A percentile compares a stretch with the other conserved stretches of the same genome.
Evolutionary conservation across 352 stramenopile genomes (phyloP).

Genomic region (Phytophthora colocasiae): DNA sequence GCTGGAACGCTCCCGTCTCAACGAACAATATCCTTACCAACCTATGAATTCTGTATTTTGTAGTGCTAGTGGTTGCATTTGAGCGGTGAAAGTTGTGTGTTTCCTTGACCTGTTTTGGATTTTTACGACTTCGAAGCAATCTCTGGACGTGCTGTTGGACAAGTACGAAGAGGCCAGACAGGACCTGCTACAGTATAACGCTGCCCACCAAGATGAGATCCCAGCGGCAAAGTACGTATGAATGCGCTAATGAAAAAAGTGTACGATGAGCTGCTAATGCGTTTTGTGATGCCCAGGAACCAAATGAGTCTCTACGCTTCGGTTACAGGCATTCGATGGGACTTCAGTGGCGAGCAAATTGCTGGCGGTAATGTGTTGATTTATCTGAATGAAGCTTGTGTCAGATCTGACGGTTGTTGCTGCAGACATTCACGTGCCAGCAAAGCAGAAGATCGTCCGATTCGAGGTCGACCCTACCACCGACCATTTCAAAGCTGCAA

Average conservation of each 20-base stretch:
- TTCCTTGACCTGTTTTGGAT: conserved; percentile 32
- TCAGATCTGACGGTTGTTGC: not conserved
- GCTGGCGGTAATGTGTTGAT: conserved; percentile 41
- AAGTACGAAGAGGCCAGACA: conserved; percentile 75
- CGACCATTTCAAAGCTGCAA: conserved; percentile 66
- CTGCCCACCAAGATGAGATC: conserved; percentile 75
- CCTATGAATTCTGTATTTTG: conserved; percentile 5
- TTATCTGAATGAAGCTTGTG: not conserved
- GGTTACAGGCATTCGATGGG: conserved; percentile 83
- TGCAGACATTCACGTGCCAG: conserved; percentile 69
- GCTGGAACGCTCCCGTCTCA: conserved; percentile 68
- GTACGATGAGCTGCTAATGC: not conserved
- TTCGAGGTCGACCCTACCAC: conserved; percentile 66
- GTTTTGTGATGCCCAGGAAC: conserved; percentile 48
- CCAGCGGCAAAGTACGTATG: conserved; percentile 65
- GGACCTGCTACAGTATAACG: conserved; percentile 62
- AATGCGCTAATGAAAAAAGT: not conserved
- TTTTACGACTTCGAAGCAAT: conserved; percentile 63
- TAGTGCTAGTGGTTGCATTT: not conserved
- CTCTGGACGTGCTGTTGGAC: conserved; percentile 62
- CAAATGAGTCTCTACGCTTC: conserved; percentile 82
- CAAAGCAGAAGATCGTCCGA: conserved; percentile 58
- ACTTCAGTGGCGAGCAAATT: conserved; percentile 62
- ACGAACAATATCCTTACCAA: conserved; percentile 71
- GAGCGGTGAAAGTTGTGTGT: conserved; percentile 10